Evolutionary conservation across 345 rosid genomes (phyloP).

Genomic region (Citrus glauca): DNA sequence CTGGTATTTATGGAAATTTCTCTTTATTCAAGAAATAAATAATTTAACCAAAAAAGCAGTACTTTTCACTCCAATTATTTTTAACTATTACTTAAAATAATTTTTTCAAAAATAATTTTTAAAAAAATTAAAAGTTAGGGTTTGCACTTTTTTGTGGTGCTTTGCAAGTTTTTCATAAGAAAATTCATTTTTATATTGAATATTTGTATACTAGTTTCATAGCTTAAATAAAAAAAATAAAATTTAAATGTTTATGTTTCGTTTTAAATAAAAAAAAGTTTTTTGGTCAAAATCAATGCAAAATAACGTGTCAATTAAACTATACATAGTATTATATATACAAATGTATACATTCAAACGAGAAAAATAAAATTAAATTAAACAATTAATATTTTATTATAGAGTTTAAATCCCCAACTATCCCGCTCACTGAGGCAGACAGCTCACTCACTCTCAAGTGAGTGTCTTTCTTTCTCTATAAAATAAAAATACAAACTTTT

Average conservation of each 20-base stretch:
- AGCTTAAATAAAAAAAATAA: neutral
- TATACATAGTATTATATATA: too few relatives aligned
- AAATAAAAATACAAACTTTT: neutral
- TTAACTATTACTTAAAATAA: too few relatives aligned
- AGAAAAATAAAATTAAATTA: too few relatives aligned
- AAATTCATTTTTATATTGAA: too few relatives aligned
- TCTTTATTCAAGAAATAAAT: too few relatives aligned
- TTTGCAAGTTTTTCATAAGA: too few relatives aligned
- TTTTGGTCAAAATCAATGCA: neutral
- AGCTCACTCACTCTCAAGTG: neutral
- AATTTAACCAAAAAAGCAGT: too few relatives aligned
- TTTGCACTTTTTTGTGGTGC: neutral
- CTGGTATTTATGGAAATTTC: neutral
- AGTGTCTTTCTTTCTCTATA: neutral
- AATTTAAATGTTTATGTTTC: too few relatives aligned
- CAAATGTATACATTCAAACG: rapidly evolving
- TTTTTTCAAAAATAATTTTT: too few relatives aligned
- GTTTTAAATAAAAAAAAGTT: too few relatives aligned
- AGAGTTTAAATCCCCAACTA: conserved; percentile 17
- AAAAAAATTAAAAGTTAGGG: neutral
- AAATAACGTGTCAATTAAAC: neutral
- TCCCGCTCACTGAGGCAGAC: conserved; percentile 19
- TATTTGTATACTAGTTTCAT: neutral
- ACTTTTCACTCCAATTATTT: neutral
- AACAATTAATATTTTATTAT: neutral